A percentile compares a stretch with the other conserved stretches of the same genome.
Evolutionary conservation across 345 rosid species (phyloP).

Genomic region (Citrus reticulata): DNA sequence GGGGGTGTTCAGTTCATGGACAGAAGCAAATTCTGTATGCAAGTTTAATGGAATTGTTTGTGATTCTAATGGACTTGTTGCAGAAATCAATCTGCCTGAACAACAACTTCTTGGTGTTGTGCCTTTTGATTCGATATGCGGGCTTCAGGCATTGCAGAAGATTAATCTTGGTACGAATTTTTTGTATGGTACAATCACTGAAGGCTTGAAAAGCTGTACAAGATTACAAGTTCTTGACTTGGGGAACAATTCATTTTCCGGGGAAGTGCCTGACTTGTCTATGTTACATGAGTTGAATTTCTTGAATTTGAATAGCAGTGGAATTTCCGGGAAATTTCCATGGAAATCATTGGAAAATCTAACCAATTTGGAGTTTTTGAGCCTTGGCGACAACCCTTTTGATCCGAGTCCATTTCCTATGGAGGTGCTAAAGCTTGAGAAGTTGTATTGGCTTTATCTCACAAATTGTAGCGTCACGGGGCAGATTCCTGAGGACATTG

Average conservation of each 20-base stretch:
- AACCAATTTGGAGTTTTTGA: constrained; percentile 48
- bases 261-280: constrained; percentile 60
- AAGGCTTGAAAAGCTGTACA: constrained; percentile 42
- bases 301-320: constrained; percentile 56
- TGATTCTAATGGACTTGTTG: constrained; percentile 36
- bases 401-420: constrained; percentile 45
- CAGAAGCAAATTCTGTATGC: constrained; percentile 25
- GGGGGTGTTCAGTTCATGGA: constrained; percentile 51
- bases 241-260: constrained; percentile 57
- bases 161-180: constrained; percentile 49
- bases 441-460: constrained; percentile 63
- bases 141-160: constrained; percentile 42
- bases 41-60: constrained; percentile 58
- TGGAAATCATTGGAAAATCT: constrained; percentile 64
- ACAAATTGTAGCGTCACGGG: constrained; percentile 71
- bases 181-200: constrained; percentile 36
- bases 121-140: constrained; percentile 59
- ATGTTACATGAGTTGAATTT: constrained; percentile 32
- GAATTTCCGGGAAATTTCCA: constrained; percentile 63
- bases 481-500: constrained; percentile 61
- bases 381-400: constrained; percentile 75
- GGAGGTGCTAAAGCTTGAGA: constrained; percentile 49
- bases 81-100: constrained; percentile 53
- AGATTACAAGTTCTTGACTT: constrained; percentile 50
- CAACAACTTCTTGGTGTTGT: constrained; percentile 39